These are phyloP conservation scores for Hypoxylon lienhwacheense DNA, from an alignment of 495 filamentous ascomycete species.

Conservation along the genomic window DNA sequence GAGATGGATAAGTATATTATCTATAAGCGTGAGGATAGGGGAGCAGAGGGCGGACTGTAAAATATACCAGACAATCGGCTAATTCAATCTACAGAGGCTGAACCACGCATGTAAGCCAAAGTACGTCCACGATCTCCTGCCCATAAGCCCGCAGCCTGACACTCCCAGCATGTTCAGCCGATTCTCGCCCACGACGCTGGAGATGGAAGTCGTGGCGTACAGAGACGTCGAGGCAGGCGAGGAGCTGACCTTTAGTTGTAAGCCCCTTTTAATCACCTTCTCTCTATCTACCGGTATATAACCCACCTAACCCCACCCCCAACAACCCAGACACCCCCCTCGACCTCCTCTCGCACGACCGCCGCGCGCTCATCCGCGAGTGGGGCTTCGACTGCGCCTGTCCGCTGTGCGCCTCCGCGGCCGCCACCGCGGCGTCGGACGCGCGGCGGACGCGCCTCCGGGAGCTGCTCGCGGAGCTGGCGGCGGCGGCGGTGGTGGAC, in stretches of 20 bases:
- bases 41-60: no score
- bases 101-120: slow-evolving; percentile 46
- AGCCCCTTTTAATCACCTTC: slow-evolving; percentile 9
- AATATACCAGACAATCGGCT: neutral
- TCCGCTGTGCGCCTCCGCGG: slow-evolving; percentile 32
- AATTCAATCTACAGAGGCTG: slow-evolving; percentile 29
- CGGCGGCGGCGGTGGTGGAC: slow-evolving; percentile 24
- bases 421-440: slow-evolving; percentile 33
- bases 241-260: slow-evolving; percentile 45
- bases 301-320: neutral
- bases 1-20: no score
- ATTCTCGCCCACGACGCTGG: slow-evolving; percentile 34
- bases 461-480: slow-evolving; percentile 28
- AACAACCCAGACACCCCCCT: slow-evolving; percentile 33
- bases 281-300: no score
- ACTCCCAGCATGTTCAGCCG: slow-evolving; percentile 35
- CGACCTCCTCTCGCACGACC: slow-evolving; percentile 33
- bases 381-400: slow-evolving; percentile 47
- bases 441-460: slow-evolving; percentile 30
- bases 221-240: slow-evolving; percentile 39
- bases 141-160: neutral
- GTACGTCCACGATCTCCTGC: slow-evolving; percentile 18
- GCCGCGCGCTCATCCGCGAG: slow-evolving; percentile 34
- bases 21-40: no score
- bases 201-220: slow-evolving; percentile 39